Conservation (phyloP, 73 alveolate species). For the Uronychia setigera region DNA sequence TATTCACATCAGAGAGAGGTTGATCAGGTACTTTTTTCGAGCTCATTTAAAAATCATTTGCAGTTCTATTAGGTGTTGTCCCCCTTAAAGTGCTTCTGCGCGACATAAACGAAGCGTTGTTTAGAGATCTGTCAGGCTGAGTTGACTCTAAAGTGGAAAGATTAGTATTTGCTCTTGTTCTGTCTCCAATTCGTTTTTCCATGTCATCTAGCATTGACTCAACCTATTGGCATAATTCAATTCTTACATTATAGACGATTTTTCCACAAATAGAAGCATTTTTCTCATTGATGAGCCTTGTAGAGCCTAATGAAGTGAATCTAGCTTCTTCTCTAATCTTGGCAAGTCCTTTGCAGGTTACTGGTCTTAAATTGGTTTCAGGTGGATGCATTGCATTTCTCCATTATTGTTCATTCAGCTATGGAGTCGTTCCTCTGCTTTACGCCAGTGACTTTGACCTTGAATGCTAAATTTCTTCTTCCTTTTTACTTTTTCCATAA, state of each 20-base stretch:
- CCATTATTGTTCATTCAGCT: too few relatives aligned
- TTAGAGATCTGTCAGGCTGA: neutral
- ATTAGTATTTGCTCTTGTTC: neutral
- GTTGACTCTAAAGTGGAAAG: neutral
- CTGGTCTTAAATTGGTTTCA: too few relatives aligned
- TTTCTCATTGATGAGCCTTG: neutral
- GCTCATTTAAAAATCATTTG: neutral
- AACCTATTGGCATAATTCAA: neutral
- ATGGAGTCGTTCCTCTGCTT: too few relatives aligned
- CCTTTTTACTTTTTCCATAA: neutral
- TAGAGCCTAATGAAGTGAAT: neutral
- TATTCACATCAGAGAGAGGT: neutral
- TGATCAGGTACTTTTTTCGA: neutral
- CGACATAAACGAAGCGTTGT: neutral
- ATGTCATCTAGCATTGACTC: constrained; percentile 1
- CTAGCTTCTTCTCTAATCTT: neutral
- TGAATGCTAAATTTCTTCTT: too few relatives aligned
- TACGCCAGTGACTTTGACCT: too few relatives aligned
- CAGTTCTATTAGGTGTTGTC: neutral
- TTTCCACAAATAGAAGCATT: neutral
- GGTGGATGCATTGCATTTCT: too few relatives aligned
- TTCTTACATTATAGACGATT: neutral
- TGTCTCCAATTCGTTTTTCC: neutral
- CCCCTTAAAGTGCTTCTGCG: neutral
- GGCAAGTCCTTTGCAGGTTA: neutral